These are phyloP conservation scores for Starmera dryadoides DNA, from an alignment of 805 yeast genomes.

Conservation along the genomic window DNA sequence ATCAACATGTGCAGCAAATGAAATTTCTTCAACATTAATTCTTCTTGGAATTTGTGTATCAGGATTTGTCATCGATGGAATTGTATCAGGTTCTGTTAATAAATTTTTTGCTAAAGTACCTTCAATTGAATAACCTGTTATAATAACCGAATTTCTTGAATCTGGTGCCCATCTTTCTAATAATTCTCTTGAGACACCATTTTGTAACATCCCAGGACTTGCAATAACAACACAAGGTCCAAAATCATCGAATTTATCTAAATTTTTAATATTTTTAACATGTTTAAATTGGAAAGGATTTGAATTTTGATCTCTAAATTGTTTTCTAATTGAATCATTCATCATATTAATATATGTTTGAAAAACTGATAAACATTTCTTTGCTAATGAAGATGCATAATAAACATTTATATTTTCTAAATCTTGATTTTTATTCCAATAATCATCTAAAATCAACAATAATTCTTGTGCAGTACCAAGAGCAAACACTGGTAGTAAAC, in stretches of 20 bases:
- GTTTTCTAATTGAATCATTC: conserved; percentile 82
- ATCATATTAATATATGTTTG: conserved; percentile 96
- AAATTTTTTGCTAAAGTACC: conserved; percentile 95
- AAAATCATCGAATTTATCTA: conserved; percentile 84
- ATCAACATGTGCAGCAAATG: conserved; percentile 99
- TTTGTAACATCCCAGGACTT: conserved; percentile 97
- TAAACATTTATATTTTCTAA: conserved; percentile 76
- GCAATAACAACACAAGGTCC: conserved; percentile 97
- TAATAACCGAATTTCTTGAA: conserved; percentile 74
- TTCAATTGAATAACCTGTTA: conserved; percentile 97
- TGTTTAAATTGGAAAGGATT: conserved; percentile 90
- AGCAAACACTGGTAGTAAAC: conserved; percentile 90
- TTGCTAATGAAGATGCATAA: conserved; percentile 89
- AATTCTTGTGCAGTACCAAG: conserved; percentile 96
- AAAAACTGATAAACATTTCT: conserved; percentile 94
- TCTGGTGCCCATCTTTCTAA: conserved; percentile 98
- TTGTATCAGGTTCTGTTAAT: conserved; percentile 83
- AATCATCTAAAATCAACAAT: conserved; percentile 83
- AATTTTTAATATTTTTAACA: conserved; percentile 68
- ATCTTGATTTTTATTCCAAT: conserved; percentile 83
- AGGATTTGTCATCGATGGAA: conserved; percentile 76
- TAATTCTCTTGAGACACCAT: conserved; percentile 86
- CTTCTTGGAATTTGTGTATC: conserved; percentile 84
- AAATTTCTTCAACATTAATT: conserved; percentile 81
- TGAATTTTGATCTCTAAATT: conserved; percentile 66